Evolutionary conservation across 805 yeast genomes (phyloP).

Genomic region (Debaryomyces castellii): DNA sequence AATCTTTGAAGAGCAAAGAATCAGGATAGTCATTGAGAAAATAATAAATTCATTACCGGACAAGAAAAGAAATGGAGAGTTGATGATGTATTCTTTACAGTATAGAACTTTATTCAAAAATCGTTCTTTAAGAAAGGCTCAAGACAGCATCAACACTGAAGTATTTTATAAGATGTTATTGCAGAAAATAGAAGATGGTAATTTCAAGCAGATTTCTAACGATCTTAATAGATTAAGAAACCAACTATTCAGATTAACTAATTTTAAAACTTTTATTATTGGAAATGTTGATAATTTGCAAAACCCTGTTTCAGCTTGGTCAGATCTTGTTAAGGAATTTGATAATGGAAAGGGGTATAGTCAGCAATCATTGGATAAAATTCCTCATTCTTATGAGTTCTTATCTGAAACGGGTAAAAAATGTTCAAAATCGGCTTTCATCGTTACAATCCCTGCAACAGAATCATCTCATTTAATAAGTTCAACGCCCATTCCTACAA

Average conservation of each 20-base stretch:
- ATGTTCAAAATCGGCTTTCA: constrained; percentile 54
- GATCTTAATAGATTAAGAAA: constrained; percentile 53
- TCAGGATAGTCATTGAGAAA: constrained; percentile 64
- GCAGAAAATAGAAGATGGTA: constrained; percentile 53
- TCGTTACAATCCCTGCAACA: constrained; percentile 78
- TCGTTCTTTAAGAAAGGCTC: constrained; percentile 65
- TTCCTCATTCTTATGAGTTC: constrained; percentile 54
- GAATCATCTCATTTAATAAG: constrained; percentile 73
- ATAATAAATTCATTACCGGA: constrained; percentile 60
- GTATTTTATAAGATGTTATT: constrained; percentile 45
- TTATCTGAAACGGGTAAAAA: constrained; percentile 55
- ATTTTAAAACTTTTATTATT: constrained; percentile 64
- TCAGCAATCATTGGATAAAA: constrained; percentile 15
- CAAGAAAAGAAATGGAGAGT: constrained; percentile 58
- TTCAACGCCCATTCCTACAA: constrained; percentile 57
- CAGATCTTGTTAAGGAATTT: constrained; percentile 24
- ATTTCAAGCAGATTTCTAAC: constrained; percentile 43
- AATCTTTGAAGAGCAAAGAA: constrained; percentile 70
- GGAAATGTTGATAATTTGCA: constrained; percentile 62
- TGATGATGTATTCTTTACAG: constrained; percentile 65
- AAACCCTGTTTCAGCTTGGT: constrained; percentile 64
- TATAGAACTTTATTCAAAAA: constrained; percentile 51
- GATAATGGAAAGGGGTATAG: constrained; percentile 11
- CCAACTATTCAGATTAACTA: constrained; percentile 54
- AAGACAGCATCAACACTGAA: constrained; percentile 67